Conservation (phyloP, 2,329 filamentous ascomycete genomes). For the Alternaria consortialis region DNA sequence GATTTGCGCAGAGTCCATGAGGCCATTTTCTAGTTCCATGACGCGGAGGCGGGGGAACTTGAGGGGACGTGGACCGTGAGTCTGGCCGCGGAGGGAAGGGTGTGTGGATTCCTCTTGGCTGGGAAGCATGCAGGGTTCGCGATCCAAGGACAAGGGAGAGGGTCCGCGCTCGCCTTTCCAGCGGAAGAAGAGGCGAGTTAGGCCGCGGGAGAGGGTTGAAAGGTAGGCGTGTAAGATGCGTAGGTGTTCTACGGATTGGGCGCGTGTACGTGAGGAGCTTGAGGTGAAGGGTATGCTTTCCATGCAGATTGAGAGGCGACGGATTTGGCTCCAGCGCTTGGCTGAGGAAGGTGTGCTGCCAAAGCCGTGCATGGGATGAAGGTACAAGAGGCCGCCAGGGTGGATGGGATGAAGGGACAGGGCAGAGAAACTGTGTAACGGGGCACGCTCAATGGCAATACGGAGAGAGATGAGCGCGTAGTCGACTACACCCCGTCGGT, state of each 20-base stretch:
- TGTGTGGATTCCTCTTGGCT: conserved; percentile 47
- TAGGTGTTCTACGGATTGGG: conserved; percentile 70
- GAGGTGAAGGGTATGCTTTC: conserved; percentile 72
- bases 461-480: conserved; percentile 88
- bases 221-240: conserved; percentile 80
- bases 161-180: conserved; percentile 79
- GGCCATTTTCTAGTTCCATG: conserved; percentile 76
- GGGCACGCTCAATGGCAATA: conserved; percentile 80
- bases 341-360: conserved; percentile 76
- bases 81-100: conserved; percentile 44
- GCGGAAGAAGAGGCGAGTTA: conserved; percentile 77
- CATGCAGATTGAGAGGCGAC: conserved; percentile 75
- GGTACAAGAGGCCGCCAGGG: conserved; percentile 77
- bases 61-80: conserved; percentile 55
- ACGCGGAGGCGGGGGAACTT: conserved; percentile 72
- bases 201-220: conserved; percentile 69
- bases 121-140: conserved; percentile 74
- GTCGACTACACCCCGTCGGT: conserved; percentile 81
- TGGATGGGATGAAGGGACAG: conserved; percentile 79
- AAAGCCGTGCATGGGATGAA: conserved; percentile 77
- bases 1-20: conserved; percentile 76
- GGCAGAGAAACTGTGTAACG: conserved; percentile 70
- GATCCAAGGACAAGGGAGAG: conserved; percentile 74
- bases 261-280: conserved; percentile 62
- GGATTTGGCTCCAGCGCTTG: conserved; percentile 80